Conservation (phyloP, 441 rosid species). For the Gossypium trilobum region DNA sequence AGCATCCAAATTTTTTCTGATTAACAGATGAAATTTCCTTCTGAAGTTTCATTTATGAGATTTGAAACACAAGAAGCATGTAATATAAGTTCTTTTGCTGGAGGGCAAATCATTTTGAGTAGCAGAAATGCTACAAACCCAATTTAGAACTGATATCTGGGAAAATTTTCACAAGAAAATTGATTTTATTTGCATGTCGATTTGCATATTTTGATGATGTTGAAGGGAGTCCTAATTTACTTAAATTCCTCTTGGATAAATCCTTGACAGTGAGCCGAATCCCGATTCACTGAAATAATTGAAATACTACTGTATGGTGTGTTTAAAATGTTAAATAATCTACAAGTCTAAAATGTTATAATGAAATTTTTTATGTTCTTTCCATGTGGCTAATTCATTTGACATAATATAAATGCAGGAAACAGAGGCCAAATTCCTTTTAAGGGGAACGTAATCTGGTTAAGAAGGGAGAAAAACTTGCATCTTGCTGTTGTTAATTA, state of each 20-base stretch:
- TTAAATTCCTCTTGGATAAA: neutral
- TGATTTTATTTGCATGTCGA: neutral
- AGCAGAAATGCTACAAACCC: neutral
- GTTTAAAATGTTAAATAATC: neutral
- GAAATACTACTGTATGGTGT: neutral
- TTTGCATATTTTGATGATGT: neutral
- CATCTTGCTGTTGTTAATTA: neutral
- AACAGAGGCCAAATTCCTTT: neutral
- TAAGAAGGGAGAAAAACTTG: neutral
- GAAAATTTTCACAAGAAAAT: neutral
- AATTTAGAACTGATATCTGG: neutral
- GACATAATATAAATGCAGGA: neutral
- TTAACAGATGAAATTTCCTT: neutral
- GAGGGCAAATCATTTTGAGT: neutral
- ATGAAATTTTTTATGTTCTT: neutral
- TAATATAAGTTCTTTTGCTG: neutral
- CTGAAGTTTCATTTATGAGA: neutral
- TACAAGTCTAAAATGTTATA: neutral
- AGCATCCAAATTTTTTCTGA: constrained; percentile 14
- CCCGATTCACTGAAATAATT: neutral
- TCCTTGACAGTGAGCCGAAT: neutral
- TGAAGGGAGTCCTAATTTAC: neutral
- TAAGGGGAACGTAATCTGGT: neutral
- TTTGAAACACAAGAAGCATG: neutral
- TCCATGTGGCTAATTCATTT: neutral